Evolutionary conservation across 768 basidiomycete species (phyloP).

Genomic region (Phanerochaete sordida): DNA sequence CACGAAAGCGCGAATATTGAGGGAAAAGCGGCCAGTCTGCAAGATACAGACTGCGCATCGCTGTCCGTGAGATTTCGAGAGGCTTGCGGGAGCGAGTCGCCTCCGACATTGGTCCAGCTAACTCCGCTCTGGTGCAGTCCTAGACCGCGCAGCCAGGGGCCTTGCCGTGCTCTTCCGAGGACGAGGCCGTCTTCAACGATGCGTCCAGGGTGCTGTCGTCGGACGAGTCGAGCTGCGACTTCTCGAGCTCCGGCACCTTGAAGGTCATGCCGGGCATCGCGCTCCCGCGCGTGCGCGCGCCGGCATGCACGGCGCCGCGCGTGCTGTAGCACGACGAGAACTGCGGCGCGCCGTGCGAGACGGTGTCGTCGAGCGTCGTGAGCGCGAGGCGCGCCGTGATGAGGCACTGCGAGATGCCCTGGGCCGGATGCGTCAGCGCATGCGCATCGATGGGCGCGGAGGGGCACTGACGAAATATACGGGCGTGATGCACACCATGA

Average conservation of each 20-base stretch:
- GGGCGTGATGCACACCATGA: constrained; percentile 17
- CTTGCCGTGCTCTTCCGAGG: too few relatives aligned
- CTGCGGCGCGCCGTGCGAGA: neutral
- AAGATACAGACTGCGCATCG: too few relatives aligned
- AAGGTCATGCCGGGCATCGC: neutral
- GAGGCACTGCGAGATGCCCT: constrained; percentile 24
- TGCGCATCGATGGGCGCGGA: neutral
- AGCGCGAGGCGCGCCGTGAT: constrained; percentile 21
- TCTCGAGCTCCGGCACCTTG: neutral
- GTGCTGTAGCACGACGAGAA: neutral
- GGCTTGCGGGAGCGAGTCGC: too few relatives aligned
- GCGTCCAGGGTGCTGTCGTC: neutral
- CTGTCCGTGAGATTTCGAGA: too few relatives aligned
- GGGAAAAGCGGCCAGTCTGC: too few relatives aligned
- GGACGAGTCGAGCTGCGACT: neutral
- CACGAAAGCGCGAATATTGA: too few relatives aligned
- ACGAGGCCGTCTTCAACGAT: too few relatives aligned
- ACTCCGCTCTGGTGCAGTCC: too few relatives aligned
- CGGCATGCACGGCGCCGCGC: neutral
- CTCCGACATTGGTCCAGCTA: too few relatives aligned
- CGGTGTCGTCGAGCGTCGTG: neutral
- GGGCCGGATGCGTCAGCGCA: neutral
- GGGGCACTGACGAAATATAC: constrained; percentile 18
- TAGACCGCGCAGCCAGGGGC: too few relatives aligned
- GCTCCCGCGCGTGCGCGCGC: neutral